Base-by-base conservation (phyloP, 2,329 filamentous ascomycete genomes). In the Calonectria henricotiae region DNA sequence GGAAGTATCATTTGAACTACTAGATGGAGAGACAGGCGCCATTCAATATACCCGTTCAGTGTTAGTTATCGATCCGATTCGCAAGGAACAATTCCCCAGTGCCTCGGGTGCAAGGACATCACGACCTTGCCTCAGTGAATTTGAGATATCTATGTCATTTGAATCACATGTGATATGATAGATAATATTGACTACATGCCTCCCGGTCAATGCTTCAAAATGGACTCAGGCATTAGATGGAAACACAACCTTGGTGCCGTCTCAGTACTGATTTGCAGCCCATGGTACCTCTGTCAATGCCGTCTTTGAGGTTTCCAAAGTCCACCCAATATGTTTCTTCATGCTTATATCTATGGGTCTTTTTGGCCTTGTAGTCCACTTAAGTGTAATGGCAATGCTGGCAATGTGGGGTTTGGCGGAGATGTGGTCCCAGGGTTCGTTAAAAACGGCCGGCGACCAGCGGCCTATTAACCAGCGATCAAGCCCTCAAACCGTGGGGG, bases 401-500 rank as follows among this genome's bases (percentile, higher is more conserved):
- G 55, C n/a, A 46, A 49, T 61, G 46, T 67, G 65, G 58, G 65
- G 55, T 60, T 51, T 47, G 37, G 65, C 58, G 55, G 65, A 54
- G 65, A 62, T 54, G 65, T 44, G 58, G 65, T 55, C 47, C 64
- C 54, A 43, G 32, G 25, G 32, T 46, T 37, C 43, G 11, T 41
- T 9, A 66, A 46, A 66, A 60, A 61, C 41, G 63, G 63, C 63
- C 54, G 64, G 11, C 64, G 54, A 54, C 64, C 41, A 43, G 41
- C 35, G 9, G 41, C 32, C 25, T 60, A 43, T 20, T 32, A 49
- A 13, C 37, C 32, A 58, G 51, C 44, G 44, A 8, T 43, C 32
- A 47, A 67, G 58, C 65, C 44, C 37, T 39, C 13, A 44, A 32
- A 20, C 15, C 66, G 66, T 68, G 66, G 66, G 66, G 66, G 66